Conservation (phyloP, 768 basidiomycete genomes). For the Leccinum uliginosum region DNA sequence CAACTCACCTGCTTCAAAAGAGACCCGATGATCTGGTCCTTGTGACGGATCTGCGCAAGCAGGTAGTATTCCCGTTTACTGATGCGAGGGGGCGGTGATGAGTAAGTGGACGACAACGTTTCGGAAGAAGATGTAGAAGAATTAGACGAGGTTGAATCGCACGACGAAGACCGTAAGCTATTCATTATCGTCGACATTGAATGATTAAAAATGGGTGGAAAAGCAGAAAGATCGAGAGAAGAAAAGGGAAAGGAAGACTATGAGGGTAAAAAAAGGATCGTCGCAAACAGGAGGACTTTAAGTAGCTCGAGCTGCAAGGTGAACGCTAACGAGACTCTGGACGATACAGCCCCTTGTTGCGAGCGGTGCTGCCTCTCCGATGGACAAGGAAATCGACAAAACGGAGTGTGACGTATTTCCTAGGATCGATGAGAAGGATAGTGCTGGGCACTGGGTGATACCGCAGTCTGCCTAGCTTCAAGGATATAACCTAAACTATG, state of each 20-base stretch:
- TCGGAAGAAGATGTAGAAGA: constrained; percentile 32
- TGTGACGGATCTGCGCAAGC: constrained; percentile 81
- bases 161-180: constrained; percentile 20
- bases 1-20: constrained; percentile 70
- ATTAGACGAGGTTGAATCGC: constrained; percentile 19
- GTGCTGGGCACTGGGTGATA: neutral
- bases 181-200: constrained; percentile 7
- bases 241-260: neutral
- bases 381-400: constrained; percentile 7
- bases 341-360: constrained; percentile 12
- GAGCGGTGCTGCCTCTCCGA: constrained; percentile 11
- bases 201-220: neutral
- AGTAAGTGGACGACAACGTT: constrained; percentile 34
- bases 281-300: constrained; percentile 10
- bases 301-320: constrained; percentile 13
- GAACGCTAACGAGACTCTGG: neutral
- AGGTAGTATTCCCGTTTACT: constrained; percentile 88
- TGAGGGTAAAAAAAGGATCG: neutral
- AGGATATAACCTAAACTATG: constrained; percentile 13
- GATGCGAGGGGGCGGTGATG: constrained; percentile 27
- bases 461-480: constrained; percentile 6
- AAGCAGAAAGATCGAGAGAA: neutral
- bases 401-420: neutral
- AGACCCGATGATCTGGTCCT: constrained; percentile 81
- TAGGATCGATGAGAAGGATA: neutral